phyloP scores from a whole-genome alignment of 2,329 filamentous ascomycete species.

The Aspergillus tamarii region DNA sequence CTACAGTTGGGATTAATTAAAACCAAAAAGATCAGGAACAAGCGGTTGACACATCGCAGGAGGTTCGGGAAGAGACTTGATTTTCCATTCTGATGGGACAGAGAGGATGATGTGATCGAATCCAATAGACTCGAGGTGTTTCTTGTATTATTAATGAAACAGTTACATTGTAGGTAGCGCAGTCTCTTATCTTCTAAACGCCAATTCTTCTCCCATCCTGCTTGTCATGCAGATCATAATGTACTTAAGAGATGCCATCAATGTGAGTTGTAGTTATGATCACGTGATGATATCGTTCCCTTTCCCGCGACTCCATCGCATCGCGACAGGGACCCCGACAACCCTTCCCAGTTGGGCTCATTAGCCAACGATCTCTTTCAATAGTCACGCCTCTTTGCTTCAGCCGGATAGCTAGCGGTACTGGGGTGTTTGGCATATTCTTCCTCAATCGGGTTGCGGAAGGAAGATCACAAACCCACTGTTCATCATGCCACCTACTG shows the following conservation, averaged over 20 bases:
- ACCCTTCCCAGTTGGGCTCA: conserved; percentile 8
- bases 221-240: background rate
- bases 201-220: conserved; percentile 12
- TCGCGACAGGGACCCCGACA: conserved; percentile 12
- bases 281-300: conserved; percentile 19
- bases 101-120: conserved; percentile 11
- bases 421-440: background rate
- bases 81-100: background rate
- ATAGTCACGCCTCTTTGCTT: background rate
- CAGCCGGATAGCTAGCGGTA: background rate
- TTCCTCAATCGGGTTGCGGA: conserved; percentile 11
- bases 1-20: conserved; percentile 36
- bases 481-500: conserved; percentile 39
- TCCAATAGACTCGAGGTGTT: conserved; percentile 15
- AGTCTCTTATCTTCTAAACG: conserved; percentile 5
- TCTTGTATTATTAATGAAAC: conserved; percentile 27
- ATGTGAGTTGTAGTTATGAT: background rate
- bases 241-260: background rate
- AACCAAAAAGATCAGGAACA: background rate
- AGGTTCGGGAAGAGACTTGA: conserved; percentile 9
- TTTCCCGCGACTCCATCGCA: conserved; percentile 15
- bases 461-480: conserved; percentile 13
- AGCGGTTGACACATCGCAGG: background rate
- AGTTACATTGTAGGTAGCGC: conserved; percentile 19
- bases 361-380: background rate